Base-by-base conservation (phyloP, 768 basidiomycete genomes). In the Trametes maxima region DNA sequence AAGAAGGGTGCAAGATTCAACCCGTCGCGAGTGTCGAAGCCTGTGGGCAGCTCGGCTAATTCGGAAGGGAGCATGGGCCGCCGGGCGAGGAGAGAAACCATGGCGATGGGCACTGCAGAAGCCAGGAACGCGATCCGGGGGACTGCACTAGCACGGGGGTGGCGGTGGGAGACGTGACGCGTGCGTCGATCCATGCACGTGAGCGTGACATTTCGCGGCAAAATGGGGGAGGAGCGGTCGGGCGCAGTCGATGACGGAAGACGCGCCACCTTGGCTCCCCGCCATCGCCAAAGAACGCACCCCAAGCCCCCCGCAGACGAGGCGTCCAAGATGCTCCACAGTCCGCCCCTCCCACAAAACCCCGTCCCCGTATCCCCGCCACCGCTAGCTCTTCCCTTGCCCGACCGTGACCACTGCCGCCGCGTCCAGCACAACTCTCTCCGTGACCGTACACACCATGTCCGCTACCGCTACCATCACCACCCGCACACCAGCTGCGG, bases 221-320 rank as follows among this genome's bases (percentile, higher is more conserved):
- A 56, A 50, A 49, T 37, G 54, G 60, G 60, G 60, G n/a, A 17
- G 40, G 22, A 24, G 39, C 13, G 45, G 45, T 33, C 28, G 28
- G 28, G 28, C 28, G 28, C 28, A 33, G 28, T 33, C 33, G 8
- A 56, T 62, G 60, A 51, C 54, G 48, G 54, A 54, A 56, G 47
- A n/a, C 28, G 60, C 52, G 53, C 52, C 59, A 60, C 60, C 53
- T 7, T 10, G 6, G 60, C 59, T 61, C 54, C 60, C 54, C 39
- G 19, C 48, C 21, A 39, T n/a, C 33, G n/a, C 13, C 36, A 44
- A 25, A 43, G 42, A 24, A 43, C 40, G 17, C 47, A 24, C 43
- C 37, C 46, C 22, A 24, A 3, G 16, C 33, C 10, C 3, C 33
- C n/a, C 35, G 14, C 14, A 35, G 45, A 12, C 55, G 17, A 28